Evolutionary conservation across 202 grass and related monocot species (phyloP), one percentile per base, ranked within the genome.

Genomic region (Saccharum hybrid): DNA sequence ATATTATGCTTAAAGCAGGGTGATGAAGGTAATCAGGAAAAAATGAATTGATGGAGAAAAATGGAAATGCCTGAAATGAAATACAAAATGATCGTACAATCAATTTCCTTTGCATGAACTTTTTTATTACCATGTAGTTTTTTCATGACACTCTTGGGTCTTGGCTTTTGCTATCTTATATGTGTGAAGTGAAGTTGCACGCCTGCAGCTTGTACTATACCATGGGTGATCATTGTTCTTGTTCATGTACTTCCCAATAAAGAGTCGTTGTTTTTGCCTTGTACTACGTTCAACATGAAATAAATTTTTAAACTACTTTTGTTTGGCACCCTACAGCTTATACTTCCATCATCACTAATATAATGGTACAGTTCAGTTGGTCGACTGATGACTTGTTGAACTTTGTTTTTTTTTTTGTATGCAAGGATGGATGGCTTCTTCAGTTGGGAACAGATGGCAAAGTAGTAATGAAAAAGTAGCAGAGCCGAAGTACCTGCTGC

Each of bases 401-500:
- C 33, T 1, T 51, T 16, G 26, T n/a, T n/a, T n/a, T 1, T 16
- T 43, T 43, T 8, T 41, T 41, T 41, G 40, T 12, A 3, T 34
- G 38, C 4, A 39, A 48, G 12, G 45, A 48, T 5, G 45, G 13
- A 48, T 48, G 13, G 45, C 3, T 48, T 48, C 45, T 48, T 48
- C 12, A 48, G 45, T 48, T 1, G 3, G 13, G 45, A 5, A 48
- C 45, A 15, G 13, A 48, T 48, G 45, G 12, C 45, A 48, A 48
- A 48, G 45, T 14, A 41, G 40, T 43, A 49, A 5, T 15, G 13
- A 49, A 15, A 49, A 49, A 3, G 10, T 49, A 40, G 18, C 18
- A 59, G 54, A 45, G 33, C 7, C 18, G 74, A 36, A 51, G 11
- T 86, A 92, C 88, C 51, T 56, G 18, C 87, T 82, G 83, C 33